These are phyloP conservation scores for Penicillium brasilianum DNA, from an alignment of 2,329 filamentous ascomycete genomes.

Conservation along the genomic window DNA sequence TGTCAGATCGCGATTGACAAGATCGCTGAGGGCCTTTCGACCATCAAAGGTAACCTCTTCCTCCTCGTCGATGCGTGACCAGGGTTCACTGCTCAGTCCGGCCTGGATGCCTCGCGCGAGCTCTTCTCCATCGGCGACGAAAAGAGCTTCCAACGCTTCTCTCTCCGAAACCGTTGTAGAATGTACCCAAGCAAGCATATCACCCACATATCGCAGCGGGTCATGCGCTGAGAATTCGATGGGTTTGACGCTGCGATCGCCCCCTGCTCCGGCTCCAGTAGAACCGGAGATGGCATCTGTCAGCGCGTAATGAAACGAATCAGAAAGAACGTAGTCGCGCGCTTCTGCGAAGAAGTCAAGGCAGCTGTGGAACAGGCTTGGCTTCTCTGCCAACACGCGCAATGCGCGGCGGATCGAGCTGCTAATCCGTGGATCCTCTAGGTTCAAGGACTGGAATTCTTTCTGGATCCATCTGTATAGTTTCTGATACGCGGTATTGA, in stretches of 20 bases:
- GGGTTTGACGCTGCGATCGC: constrained; percentile 73
- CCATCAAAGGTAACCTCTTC: constrained; percentile 72
- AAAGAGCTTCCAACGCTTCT: constrained; percentile 88
- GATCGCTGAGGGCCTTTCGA: constrained; percentile 76
- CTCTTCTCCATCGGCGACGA: constrained; percentile 87
- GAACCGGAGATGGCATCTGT: constrained; percentile 68
- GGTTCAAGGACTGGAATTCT: constrained; percentile 87
- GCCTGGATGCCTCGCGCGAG: constrained; percentile 81
- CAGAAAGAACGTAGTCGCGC: constrained; percentile 81
- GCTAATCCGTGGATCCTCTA: constrained; percentile 93
- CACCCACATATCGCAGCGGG: constrained; percentile 85
- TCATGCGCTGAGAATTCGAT: constrained; percentile 96
- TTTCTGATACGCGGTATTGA: constrained; percentile 92
- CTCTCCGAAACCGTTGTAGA: constrained; percentile 92
- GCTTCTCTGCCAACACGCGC: constrained; percentile 84
- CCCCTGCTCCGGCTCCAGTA: constrained; percentile 52
- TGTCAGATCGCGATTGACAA: constrained; percentile 84
- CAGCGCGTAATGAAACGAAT: constrained; percentile 85
- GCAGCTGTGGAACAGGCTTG: constrained; percentile 89
- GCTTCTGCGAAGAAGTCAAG: constrained; percentile 92
- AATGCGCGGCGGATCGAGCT: constrained; percentile 81
- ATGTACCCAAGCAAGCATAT: constrained; percentile 98
- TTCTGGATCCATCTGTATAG: constrained; percentile 94
- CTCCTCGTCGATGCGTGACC: constrained; percentile 69
- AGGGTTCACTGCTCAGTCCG: constrained; percentile 81